Base-by-base conservation (phyloP, 192 early-diverging fungal species). In the Coemansia sp. region DNA sequence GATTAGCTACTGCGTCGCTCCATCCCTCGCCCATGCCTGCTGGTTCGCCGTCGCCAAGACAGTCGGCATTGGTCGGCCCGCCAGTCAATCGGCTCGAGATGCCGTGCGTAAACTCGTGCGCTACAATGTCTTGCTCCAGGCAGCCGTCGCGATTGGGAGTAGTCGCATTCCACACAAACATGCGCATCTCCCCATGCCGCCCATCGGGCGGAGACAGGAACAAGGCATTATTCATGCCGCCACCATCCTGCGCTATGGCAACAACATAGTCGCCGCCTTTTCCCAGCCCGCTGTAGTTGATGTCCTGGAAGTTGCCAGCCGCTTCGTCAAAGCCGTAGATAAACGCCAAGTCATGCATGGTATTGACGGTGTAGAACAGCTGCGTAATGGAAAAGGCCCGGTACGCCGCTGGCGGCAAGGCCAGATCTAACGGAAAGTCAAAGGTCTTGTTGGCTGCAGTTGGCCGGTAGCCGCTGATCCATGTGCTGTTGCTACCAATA, bases 141-240 rank as follows among this genome's bases (percentile, higher is more conserved):
- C 93, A 92, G 45, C 92, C 93, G 71, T 98, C 95, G 34, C 94
- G 80, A 70, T 82, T 70, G 14, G 92, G 89, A 1, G 72, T 66
- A 5, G 88, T 88, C 24, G 79, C 70, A 63, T 92, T 90, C 95
- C 95, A 98, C 6, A 93, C 87, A 61, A 93, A 97, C 95, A 98
- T 98, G 53, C 93, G 87, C 95, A 98, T 98, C 26, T 89, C 84
- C 20, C 88, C 89, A 59, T 86, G 85, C 72, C 92, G 87, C 60
- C 95, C 95, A 84, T 97, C 95, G 1, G 93, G 94, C 20, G 94
- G 94, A 33, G 96, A 94, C 9, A 92, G 92, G 86, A 98, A 98
- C 74, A 95, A 94, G 62, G 95, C 95, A 82, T 95, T 95, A 73
- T 95, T 93, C 63, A 84, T 87, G 48, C 94, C 96, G 38, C 89